A percentile compares a stretch with the other conserved stretches of the same genome.
These are phyloP conservation scores for Puccinia polysora DNA, from an alignment of 1,284 basidiomycete species.

Conservation along the genomic window DNA sequence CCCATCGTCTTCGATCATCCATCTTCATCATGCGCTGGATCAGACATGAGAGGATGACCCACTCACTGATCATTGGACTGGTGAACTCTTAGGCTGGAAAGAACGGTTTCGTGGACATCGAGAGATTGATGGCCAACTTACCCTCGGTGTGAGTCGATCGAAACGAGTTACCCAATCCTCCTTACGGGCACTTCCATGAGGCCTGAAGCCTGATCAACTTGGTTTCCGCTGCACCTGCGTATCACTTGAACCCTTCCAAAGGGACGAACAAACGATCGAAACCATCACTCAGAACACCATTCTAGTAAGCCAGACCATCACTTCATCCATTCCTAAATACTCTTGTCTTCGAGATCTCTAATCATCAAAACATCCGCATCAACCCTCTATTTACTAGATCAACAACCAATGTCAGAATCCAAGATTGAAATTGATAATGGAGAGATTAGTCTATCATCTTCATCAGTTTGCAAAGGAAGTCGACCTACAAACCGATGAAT, in stretches of 20 bases:
- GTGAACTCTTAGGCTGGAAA: conserved; percentile 18
- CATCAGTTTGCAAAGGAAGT: conserved; percentile 71
- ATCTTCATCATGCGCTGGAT: background rate
- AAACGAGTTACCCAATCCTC: too few species aligned
- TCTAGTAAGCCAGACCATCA: background rate
- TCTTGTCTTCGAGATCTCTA: background rate
- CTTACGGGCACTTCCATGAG: too few species aligned
- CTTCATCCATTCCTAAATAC: background rate
- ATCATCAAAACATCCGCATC: background rate
- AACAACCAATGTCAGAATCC: conserved; percentile 53
- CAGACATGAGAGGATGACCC: background rate
- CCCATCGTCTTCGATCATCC: background rate
- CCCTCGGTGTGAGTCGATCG: conserved; percentile 20
- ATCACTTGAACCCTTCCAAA: background rate
- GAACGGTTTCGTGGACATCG: conserved; percentile 25
- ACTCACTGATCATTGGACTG: background rate
- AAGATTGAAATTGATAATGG: conserved; percentile 58
- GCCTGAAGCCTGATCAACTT: background rate
- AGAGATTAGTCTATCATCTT: conserved; percentile 61
- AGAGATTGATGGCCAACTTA: conserved; percentile 24
- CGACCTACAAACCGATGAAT: conserved; percentile 72
- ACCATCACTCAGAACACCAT: conserved; percentile 59
- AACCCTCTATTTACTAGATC: conserved; percentile 46
- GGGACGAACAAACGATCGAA: conserved; percentile 53
- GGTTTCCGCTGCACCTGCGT: background rate